phyloP scores from a whole-genome alignment of 306 rosid genomes.

The Phaseolus lunatus region DNA sequence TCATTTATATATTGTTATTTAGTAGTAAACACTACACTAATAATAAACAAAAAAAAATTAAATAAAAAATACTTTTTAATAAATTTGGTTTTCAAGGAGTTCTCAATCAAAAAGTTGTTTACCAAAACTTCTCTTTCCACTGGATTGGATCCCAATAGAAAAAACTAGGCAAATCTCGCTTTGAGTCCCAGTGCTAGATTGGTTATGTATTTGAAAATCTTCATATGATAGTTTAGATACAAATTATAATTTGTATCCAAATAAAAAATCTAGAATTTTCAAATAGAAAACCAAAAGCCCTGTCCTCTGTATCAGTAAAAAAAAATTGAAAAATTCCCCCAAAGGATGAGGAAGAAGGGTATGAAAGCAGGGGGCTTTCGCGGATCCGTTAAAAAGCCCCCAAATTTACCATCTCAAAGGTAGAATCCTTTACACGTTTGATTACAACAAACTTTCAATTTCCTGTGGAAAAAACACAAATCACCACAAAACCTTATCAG shows the following conservation, averaged over 20 bases:
- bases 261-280: not conserved
- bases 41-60: not conserved
- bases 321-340: not conserved
- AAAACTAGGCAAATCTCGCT: not conserved
- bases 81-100: not conserved
- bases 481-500: slow-evolving; percentile 64
- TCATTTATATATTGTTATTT: not conserved
- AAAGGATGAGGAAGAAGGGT: not conserved
- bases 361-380: slow-evolving; percentile 50
- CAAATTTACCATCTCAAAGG: slow-evolving; percentile 63
- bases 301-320: not conserved
- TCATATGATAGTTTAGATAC: not conserved
- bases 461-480: slow-evolving; percentile 59
- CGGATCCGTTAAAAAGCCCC: slow-evolving; percentile 48
- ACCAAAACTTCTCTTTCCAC: too few relatives aligned
- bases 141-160: not conserved
- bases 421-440: slow-evolving; percentile 65
- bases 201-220: not conserved
- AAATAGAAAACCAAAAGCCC: slow-evolving; percentile 3
- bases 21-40: not conserved
- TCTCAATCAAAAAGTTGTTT: not conserved
- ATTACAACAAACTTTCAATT: slow-evolving; percentile 69
- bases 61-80: not conserved
- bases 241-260: not conserved
- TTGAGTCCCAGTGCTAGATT: not conserved